Conservation (phyloP, 345 rosid species). For the Ricinus communis region DNA sequence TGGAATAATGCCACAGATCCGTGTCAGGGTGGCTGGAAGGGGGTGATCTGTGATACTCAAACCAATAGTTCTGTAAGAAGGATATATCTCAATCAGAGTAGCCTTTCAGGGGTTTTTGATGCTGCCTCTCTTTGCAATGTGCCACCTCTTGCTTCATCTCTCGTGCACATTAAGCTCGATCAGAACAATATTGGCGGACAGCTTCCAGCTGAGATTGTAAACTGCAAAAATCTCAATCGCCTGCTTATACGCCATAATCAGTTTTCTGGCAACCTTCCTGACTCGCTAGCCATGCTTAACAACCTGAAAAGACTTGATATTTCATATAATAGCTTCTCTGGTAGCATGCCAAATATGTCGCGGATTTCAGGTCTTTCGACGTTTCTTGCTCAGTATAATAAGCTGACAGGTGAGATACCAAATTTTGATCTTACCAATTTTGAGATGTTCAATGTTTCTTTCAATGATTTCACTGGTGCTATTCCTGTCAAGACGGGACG, state of each 20-base stretch:
- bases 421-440: slow-evolving; percentile 45
- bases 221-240: slow-evolving; percentile 40
- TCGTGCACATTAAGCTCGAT: slow-evolving; percentile 29
- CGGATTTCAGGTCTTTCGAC: slow-evolving; percentile 38
- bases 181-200: slow-evolving; percentile 38
- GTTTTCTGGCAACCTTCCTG: slow-evolving; percentile 43
- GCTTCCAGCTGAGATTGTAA: slow-evolving; percentile 38
- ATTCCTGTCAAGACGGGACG: slow-evolving; percentile 30
- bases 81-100: slow-evolving; percentile 24
- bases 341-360: slow-evolving; percentile 41
- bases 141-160: slow-evolving; percentile 35
- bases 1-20: slow-evolving; percentile 49
- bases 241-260: slow-evolving; percentile 41
- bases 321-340: slow-evolving; percentile 47
- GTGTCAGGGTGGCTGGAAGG: slow-evolving; percentile 39
- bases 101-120: slow-evolving; percentile 47
- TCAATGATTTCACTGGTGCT: slow-evolving; percentile 49
- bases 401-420: slow-evolving; percentile 47
- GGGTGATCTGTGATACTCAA: slow-evolving; percentile 27
- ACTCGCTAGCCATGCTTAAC: slow-evolving; percentile 32
- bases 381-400: slow-evolving; percentile 47
- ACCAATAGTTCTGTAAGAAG: slow-evolving; percentile 25
- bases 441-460: slow-evolving; percentile 49
- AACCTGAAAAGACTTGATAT: slow-evolving; percentile 47
- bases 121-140: slow-evolving; percentile 39